Conservation (phyloP, 805 yeast genomes). For the Starmerella apis region DNA sequence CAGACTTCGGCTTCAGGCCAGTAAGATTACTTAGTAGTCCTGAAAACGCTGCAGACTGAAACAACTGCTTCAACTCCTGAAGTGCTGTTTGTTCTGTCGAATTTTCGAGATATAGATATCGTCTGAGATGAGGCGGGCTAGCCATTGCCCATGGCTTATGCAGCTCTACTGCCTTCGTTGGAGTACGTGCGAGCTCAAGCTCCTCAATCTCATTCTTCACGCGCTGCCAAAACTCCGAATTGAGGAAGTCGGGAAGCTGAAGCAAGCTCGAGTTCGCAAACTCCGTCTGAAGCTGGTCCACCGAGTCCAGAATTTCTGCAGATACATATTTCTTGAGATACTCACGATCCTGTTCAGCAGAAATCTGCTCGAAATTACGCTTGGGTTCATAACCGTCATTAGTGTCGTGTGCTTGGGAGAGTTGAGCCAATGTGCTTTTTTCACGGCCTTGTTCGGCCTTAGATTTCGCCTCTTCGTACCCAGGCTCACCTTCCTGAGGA, state of each 20-base stretch:
- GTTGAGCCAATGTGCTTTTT: conserved; percentile 59
- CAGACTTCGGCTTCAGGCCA: conserved; percentile 46
- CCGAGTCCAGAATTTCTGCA: conserved; percentile 38
- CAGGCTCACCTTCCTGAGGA: conserved; percentile 87
- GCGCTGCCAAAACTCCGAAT: conserved; percentile 40
- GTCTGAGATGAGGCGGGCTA: conserved; percentile 85
- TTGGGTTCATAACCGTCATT: conserved; percentile 78
- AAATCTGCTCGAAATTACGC: conserved; percentile 26
- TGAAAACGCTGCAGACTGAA: conserved; percentile 51
- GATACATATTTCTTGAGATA: conserved; percentile 50
- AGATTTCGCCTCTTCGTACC: conserved; percentile 35
- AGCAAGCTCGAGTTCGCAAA: conserved; percentile 63
- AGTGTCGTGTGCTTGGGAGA: conserved; percentile 61
- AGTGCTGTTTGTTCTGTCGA: conserved; percentile 32
- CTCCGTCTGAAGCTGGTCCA: conserved; percentile 38
- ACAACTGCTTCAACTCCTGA: conserved; percentile 41
- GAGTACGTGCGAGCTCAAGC: conserved; percentile 39
- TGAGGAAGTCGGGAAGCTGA: conserved; percentile 55
- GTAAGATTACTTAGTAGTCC: conserved; percentile 62
- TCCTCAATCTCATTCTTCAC: conserved; percentile 40
- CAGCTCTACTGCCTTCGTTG: conserved; percentile 16
- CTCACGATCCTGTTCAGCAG: conserved; percentile 37
- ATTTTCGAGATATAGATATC: conserved; percentile 65
- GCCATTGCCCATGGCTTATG: conserved; percentile 75
- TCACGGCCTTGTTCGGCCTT: conserved; percentile 72